Evolutionary conservation across 2,329 filamentous ascomycete species (phyloP).

Genomic region (Colletotrichum tabaci): DNA sequence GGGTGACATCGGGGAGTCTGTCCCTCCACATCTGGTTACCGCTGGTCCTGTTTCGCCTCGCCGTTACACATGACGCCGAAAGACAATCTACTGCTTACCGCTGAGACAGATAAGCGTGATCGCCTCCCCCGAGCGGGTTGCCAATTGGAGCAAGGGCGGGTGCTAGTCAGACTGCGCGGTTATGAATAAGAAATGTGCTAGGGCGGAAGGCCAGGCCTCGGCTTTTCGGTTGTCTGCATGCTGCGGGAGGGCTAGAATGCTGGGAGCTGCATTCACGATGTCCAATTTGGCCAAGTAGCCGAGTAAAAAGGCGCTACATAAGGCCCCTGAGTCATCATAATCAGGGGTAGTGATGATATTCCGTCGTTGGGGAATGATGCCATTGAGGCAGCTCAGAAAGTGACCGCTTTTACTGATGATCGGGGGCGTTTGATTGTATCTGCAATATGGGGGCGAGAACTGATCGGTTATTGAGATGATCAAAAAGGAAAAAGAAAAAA

Average conservation of each 20-base stretch:
- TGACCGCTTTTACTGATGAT: too few relatives aligned
- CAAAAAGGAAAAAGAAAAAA: too few relatives aligned
- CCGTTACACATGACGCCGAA: conserved; percentile 14
- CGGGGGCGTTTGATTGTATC: too few relatives aligned
- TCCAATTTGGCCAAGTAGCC: background rate
- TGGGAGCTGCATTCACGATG: background rate
- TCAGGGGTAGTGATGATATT: background rate
- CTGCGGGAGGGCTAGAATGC: too few relatives aligned
- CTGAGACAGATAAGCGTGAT: conserved; percentile 12
- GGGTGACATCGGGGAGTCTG: conserved; percentile 16
- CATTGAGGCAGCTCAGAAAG: too few relatives aligned
- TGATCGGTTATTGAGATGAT: too few relatives aligned
- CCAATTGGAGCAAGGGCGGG: conserved; percentile 9
- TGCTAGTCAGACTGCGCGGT: conserved; percentile 15
- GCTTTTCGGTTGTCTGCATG: background rate
- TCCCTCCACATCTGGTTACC: background rate
- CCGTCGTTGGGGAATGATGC: background rate
- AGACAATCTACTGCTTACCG: conserved; percentile 17
- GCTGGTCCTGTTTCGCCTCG: conserved; percentile 8
- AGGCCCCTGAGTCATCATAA: background rate
- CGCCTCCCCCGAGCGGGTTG: background rate
- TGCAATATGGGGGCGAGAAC: too few relatives aligned
- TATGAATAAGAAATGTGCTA: conserved; percentile 24
- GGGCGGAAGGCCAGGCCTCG: background rate
- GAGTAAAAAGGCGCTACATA: background rate